A percentile compares a stretch with the other conserved stretches of the same genome.
These are phyloP conservation scores for Cladophialophora carrionii DNA, from an alignment of 2,329 filamentous ascomycete species.

Conservation along the genomic window DNA sequence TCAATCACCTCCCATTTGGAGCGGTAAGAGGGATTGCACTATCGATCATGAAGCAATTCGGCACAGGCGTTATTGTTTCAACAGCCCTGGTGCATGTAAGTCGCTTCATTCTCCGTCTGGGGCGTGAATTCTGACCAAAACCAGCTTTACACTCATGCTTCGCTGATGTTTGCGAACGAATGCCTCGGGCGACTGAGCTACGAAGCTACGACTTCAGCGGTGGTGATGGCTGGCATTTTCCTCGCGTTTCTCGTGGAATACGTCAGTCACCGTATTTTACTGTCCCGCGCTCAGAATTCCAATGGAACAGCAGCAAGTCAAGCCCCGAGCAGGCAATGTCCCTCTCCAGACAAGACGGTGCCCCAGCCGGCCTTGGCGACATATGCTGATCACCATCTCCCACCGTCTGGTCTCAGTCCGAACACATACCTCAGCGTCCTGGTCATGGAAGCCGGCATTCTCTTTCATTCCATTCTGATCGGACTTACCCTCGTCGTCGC, in stretches of 20 bases:
- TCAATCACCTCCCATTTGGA: conserved; percentile 61
- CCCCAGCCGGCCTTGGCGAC: conserved; percentile 27
- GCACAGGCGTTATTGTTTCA: conserved; percentile 48
- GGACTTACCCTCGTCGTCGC: conserved; percentile 51
- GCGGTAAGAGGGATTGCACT: conserved; percentile 57
- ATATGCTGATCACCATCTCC: conserved; percentile 18
- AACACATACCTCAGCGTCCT: conserved; percentile 59
- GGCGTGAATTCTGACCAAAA: not conserved
- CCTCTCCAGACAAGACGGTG: conserved; percentile 22
- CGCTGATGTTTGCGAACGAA: conserved; percentile 71
- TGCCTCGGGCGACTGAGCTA: conserved; percentile 69
- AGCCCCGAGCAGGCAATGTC: not conserved
- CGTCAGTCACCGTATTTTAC: conserved; percentile 62
- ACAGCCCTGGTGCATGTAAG: conserved; percentile 48
- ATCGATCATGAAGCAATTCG: conserved; percentile 66
- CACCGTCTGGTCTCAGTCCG: not conserved
- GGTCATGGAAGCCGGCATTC: conserved; percentile 72
- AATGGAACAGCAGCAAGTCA: not conserved
- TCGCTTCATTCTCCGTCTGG: not conserved
- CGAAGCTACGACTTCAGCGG: conserved; percentile 69
- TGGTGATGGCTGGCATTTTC: conserved; percentile 75
- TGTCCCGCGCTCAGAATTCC: conserved; percentile 26
- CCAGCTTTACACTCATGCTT: conserved; percentile 73
- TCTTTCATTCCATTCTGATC: conserved; percentile 74
- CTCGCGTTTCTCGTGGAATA: conserved; percentile 74